Conservation (phyloP, 2,329 filamentous ascomycete species). For the Venturia nashicola region DNA sequence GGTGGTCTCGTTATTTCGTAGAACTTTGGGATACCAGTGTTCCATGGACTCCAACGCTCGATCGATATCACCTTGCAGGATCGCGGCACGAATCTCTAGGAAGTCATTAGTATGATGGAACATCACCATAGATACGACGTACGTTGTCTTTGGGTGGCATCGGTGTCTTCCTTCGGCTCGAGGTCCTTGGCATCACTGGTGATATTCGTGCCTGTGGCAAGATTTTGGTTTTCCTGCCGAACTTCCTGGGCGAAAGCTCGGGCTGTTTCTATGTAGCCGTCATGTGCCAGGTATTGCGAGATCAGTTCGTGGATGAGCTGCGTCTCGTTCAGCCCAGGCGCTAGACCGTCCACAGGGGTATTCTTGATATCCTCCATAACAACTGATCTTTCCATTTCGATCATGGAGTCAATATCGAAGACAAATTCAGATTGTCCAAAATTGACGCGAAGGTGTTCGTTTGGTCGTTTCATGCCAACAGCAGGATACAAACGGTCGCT, state of each 20-base stretch:
- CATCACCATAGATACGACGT: constrained; percentile 22
- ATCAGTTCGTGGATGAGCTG: constrained; percentile 72
- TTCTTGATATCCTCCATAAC: constrained; percentile 51
- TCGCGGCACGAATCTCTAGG: constrained; percentile 70
- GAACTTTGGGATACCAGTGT: constrained; percentile 65
- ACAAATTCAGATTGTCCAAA: constrained; percentile 65
- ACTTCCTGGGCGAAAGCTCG: constrained; percentile 79
- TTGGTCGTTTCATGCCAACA: constrained; percentile 53
- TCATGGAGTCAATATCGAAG: constrained; percentile 81
- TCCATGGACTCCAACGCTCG: constrained; percentile 72
- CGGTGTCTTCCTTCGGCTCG: constrained; percentile 66
- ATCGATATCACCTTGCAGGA: constrained; percentile 88
- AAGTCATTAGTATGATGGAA: neutral
- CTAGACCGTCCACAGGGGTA: constrained; percentile 46
- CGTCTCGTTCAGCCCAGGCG: constrained; percentile 56
- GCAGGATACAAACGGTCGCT: constrained; percentile 53
- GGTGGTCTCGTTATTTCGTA: constrained; percentile 69
- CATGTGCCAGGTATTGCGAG: constrained; percentile 82
- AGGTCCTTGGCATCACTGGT: constrained; percentile 40
- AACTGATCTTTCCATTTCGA: constrained; percentile 55
- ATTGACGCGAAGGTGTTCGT: constrained; percentile 46
- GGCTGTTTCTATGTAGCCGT: constrained; percentile 90
- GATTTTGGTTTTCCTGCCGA: constrained; percentile 55
- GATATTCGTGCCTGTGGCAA: constrained; percentile 42
- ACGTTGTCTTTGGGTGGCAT: constrained; percentile 82